phyloP scores from a whole-genome alignment of 352 stramenopile species.

The Globisporangium cederbergense region DNA sequence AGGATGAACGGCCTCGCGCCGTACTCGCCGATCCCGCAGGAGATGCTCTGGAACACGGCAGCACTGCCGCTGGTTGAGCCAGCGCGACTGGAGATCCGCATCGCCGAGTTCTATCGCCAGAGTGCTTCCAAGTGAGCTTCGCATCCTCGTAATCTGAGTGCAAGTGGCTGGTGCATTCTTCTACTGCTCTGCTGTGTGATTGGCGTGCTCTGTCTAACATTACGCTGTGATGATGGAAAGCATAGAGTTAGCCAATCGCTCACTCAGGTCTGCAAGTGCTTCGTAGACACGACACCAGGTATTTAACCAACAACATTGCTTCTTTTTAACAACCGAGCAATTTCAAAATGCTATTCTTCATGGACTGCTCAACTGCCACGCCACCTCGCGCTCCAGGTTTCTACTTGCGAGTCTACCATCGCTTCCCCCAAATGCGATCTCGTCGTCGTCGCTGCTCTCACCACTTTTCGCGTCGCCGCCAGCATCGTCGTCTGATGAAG shows the following conservation, averaged over 20 bases:
- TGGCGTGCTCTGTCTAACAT: not conserved
- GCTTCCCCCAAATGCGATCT: slow-evolving; percentile 1
- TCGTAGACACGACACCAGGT: not conserved
- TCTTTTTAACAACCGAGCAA: not conserved
- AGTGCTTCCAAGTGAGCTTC: not conserved
- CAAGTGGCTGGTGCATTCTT: not conserved
- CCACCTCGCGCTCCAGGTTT: slow-evolving; percentile 9
- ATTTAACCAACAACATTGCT: slow-evolving; percentile 3
- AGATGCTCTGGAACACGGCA: slow-evolving; percentile 30
- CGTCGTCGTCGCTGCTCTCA: not conserved
- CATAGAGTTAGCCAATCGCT: not conserved
- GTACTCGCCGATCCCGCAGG: slow-evolving; percentile 38
- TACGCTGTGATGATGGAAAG: not conserved
- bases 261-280: not conserved
- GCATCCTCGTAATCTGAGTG: not conserved
- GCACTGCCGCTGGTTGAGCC: slow-evolving; percentile 38
- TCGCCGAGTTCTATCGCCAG: slow-evolving; percentile 52
- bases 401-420: not conserved
- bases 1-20: slow-evolving; percentile 26
- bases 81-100: slow-evolving; percentile 46
- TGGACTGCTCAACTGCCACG: slow-evolving; percentile 10
- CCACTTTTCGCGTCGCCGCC: not conserved
- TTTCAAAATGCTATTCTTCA: not conserved
- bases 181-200: not conserved
- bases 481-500: not conserved